Percentiles rank a stretch among this genome's conserved stretches.
Evolutionary conservation across 768 basidiomycete genomes (phyloP).

Genomic region (Cantharellus cinnabarinus): DNA sequence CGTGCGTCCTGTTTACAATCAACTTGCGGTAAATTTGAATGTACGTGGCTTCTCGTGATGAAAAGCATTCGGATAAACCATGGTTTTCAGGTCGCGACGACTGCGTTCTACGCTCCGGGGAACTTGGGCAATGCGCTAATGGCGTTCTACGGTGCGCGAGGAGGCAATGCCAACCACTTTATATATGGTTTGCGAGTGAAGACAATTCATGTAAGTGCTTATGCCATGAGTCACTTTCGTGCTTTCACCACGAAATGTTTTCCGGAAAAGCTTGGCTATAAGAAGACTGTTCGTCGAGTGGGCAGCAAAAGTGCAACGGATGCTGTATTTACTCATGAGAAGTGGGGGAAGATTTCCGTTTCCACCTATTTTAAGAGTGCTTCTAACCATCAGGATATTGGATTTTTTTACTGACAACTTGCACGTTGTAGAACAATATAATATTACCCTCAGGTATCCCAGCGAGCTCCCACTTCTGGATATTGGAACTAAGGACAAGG

Average conservation of each 20-base stretch:
- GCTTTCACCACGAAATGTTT: background rate
- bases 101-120: constrained; percentile 27
- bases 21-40: constrained; percentile 33
- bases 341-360: constrained; percentile 33
- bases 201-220: constrained; percentile 28
- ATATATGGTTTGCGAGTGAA: constrained; percentile 44
- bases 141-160: constrained; percentile 24
- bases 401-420: no score
- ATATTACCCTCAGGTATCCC: constrained; percentile 28
- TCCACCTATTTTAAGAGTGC: constrained; percentile 32
- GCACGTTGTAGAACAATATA: constrained; percentile 18
- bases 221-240: background rate
- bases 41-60: constrained; percentile 8
- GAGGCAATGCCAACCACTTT: constrained; percentile 24
- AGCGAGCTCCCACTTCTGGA: constrained; percentile 1
- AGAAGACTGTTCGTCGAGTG: constrained; percentile 45
- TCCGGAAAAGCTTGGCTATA: constrained; percentile 19
- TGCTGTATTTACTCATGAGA: constrained; percentile 37
- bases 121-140: constrained; percentile 40
- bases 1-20: constrained; percentile 23
- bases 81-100: constrained; percentile 21
- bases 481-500: background rate
- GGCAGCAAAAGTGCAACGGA: constrained; percentile 25
- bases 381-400: no score
- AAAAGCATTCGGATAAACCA: background rate